A percentile compares a stretch with the other conserved stretches of the same genome.
Evolutionary conservation across 805 yeast species (phyloP).

Genomic region (Cyberlindnera sargentensis): DNA sequence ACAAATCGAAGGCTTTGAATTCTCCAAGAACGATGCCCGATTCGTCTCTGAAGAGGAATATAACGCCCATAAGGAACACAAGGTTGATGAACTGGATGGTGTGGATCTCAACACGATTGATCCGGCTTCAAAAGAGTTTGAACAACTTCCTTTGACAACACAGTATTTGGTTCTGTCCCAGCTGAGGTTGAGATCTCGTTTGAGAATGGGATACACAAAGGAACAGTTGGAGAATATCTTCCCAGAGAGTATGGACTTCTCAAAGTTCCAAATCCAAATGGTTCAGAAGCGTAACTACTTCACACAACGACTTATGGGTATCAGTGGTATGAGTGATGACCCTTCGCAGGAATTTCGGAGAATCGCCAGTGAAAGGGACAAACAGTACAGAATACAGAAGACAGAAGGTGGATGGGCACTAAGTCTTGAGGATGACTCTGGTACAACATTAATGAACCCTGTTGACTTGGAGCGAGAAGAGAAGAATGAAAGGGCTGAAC

Average conservation of each 20-base stretch:
- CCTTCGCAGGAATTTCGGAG: conserved; percentile 37
- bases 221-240: conserved; percentile 80
- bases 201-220: conserved; percentile 91
- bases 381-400: conserved; percentile 65
- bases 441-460: conserved; percentile 35
- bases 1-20: conserved; percentile 46
- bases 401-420: conserved; percentile 83
- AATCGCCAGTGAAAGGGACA: conserved; percentile 77
- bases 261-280: conserved; percentile 87
- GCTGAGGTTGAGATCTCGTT: conserved; percentile 72
- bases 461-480: conserved; percentile 34
- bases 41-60: conserved; percentile 69
- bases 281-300: conserved; percentile 86
- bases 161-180: conserved; percentile 86
- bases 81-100: conserved; percentile 58
- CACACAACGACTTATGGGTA: conserved; percentile 80
- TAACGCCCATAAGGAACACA: conserved; percentile 48
- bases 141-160: conserved; percentile 68
- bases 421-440: conserved; percentile 42
- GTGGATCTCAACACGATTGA: conserved; percentile 69
- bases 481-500: conserved; percentile 8
- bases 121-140: conserved; percentile 75
- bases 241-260: conserved; percentile 83
- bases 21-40: conserved; percentile 57
- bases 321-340: conserved; percentile 60